Evolutionary conservation across 2,329 filamentous ascomycete genomes (phyloP), one percentile per base, ranked within the genome.

Genomic region (Lachnellula hyalina): DNA sequence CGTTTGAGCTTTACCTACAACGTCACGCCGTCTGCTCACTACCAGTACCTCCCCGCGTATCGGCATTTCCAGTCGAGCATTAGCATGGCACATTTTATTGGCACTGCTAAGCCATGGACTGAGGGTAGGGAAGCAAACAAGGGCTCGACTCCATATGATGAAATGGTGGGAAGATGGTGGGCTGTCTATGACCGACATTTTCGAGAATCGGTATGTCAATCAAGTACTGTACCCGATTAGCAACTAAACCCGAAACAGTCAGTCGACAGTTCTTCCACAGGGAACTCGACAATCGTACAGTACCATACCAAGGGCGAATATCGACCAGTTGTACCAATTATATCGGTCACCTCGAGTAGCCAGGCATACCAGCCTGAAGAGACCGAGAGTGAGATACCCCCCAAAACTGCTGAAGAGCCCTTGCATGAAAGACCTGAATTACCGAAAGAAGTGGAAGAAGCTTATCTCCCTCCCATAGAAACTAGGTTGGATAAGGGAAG

Each of bases 1-100:
- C 85, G 92, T 62, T 74, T 99, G 67, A 92, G 89, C 73, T 99
- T 99, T 73, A 87, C 86, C 49, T 99, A 97, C 77, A 99, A 99
- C 71, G 94, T 94, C 72, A 99, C 94, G 0, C 94, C 94, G 1
- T 96, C 90, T 59, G 92, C 88, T 23, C 91, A 96, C 71, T 99
- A 99, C 75, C 94, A 99, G 74, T 99, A 97, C 73, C 80, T 96
- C 53, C 94, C 94, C 12, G 94, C 94, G 51, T 99, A 96, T 73
- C 84, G 85, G 61, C 90, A 97, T 76, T 96, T 95, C 71, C 89
- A 95, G 73, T 88, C 87, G 47, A 88, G 84, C 64, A 96, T 99
- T 66, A 92, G 81, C 68, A 82, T 95, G 76, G 86, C 96, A 25
- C 94, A 99, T 74, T 99, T 96, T 72, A 97, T 99, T 66, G 94